Evolutionary conservation across 805 yeast genomes (phyloP).

Genomic region (Wickerhamiella musiphila): DNA sequence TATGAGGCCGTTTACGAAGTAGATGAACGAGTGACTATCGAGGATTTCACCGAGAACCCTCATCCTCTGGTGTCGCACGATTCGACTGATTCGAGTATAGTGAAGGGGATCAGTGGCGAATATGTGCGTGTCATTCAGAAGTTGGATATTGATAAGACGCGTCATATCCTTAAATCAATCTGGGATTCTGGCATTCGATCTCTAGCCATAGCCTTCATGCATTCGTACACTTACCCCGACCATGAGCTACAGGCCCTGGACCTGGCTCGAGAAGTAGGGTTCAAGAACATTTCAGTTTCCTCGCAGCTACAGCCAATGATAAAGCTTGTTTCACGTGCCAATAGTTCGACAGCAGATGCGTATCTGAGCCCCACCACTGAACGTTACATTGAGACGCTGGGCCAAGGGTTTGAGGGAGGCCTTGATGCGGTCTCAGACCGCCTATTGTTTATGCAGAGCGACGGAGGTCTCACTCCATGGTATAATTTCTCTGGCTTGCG

Average conservation of each 20-base stretch:
- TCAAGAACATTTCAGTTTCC: conserved; percentile 49
- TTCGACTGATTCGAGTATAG: conserved; percentile 23
- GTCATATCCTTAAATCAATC: conserved; percentile 26
- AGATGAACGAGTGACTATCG: conserved; percentile 80
- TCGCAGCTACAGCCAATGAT: conserved; percentile 63
- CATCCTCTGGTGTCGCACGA: conserved; percentile 8
- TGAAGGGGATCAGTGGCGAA: conserved; percentile 52
- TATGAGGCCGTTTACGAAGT: conserved; percentile 66
- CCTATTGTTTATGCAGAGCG: conserved; percentile 73
- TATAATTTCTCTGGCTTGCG: conserved; percentile 67
- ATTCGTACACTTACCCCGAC: conserved; percentile 53
- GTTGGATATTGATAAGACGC: conserved; percentile 32
- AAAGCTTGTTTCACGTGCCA: conserved; percentile 55
- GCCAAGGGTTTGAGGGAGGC: conserved; percentile 40
- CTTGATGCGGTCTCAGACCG: conserved; percentile 23
- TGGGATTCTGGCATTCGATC: conserved; percentile 45
- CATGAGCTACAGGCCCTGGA: conserved; percentile 47
- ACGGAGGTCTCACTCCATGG: conserved; percentile 86
- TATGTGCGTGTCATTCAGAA: conserved; percentile 36
- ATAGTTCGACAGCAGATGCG: conserved; percentile 67
- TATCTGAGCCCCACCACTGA: conserved; percentile 66
- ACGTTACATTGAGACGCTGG: conserved; percentile 43
- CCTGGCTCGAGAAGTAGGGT: conserved; percentile 50
- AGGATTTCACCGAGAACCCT: conserved; percentile 65
- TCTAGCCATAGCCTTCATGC: conserved; percentile 53